Evolutionary conservation across 192 early-diverging fungal genomes (phyloP).

Genomic region (Gaertneriomyces semiglobifer): DNA sequence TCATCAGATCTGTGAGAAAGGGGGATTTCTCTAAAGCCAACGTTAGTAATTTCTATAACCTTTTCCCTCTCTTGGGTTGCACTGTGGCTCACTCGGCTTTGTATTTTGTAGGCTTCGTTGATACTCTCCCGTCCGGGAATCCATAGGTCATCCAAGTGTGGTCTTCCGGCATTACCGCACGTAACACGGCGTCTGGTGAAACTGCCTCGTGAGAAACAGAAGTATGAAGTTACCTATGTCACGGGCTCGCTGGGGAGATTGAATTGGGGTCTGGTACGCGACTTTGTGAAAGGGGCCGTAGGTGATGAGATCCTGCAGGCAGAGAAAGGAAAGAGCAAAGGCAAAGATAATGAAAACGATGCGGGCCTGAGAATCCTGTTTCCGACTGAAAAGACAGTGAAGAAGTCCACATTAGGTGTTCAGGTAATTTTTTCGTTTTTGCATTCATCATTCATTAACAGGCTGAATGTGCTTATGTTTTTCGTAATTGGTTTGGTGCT

Average conservation of each 20-base stretch:
- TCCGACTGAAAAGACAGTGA: constrained; percentile 26
- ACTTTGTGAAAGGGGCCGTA: not conserved
- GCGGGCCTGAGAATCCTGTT: constrained; percentile 25
- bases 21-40: constrained; percentile 5
- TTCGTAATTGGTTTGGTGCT: too few relatives aligned
- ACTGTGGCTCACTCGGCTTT: not conserved
- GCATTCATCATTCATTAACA: not conserved
- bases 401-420: constrained; percentile 12
- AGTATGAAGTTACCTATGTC: not conserved
- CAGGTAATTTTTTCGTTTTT: constrained; percentile 10
- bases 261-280: not conserved
- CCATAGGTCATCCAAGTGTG: too few relatives aligned
- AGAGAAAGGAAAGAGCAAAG: not conserved
- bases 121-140: too few relatives aligned
- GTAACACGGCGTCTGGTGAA: constrained; percentile 7
- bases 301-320: not conserved
- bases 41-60: not conserved
- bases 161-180: too few relatives aligned
- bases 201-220: not conserved
- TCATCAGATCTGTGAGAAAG: constrained; percentile 14
- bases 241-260: not conserved
- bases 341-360: not conserved
- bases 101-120: too few relatives aligned
- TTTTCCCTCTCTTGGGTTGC: constrained; percentile 18
- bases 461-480: not conserved